Conservation (phyloP, 495 filamentous ascomycete species). For the Talaromyces stipitatus region DNA sequence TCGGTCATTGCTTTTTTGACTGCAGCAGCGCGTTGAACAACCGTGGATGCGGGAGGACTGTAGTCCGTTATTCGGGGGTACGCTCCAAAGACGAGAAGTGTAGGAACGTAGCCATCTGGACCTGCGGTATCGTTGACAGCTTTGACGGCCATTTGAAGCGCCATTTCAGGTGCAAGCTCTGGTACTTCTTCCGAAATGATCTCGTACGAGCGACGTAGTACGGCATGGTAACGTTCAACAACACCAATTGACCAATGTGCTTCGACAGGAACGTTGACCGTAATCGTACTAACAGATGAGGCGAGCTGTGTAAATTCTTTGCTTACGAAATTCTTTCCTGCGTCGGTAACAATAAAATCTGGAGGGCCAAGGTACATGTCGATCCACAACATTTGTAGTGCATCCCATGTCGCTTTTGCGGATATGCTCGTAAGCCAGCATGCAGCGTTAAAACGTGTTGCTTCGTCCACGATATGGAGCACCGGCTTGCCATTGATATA, state of each 20-base stretch:
- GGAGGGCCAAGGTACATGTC: constrained; percentile 18
- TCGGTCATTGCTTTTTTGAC: constrained; percentile 4
- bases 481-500: background rate
- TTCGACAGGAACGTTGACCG: constrained; percentile 12
- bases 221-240: constrained; percentile 13
- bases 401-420: constrained; percentile 13
- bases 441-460: constrained; percentile 6
- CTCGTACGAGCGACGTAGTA: constrained; percentile 8
- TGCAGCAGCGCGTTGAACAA: constrained; percentile 7
- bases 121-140: constrained; percentile 7
- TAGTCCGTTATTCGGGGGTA: constrained; percentile 10
- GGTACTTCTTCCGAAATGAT: constrained; percentile 13
- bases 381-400: constrained; percentile 15
- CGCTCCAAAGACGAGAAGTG: constrained; percentile 7
- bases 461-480: background rate
- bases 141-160: constrained; percentile 18
- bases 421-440: background rate
- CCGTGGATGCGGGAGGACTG: background rate
- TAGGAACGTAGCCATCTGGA: constrained; percentile 10
- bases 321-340: constrained; percentile 17
- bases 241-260: constrained; percentile 15
- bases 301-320: constrained; percentile 15
- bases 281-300: background rate
- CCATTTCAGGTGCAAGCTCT: background rate
- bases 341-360: constrained; percentile 11